Conservation (phyloP, 192 early-diverging fungal genomes). For the Ambispora gerdemannii region DNA sequence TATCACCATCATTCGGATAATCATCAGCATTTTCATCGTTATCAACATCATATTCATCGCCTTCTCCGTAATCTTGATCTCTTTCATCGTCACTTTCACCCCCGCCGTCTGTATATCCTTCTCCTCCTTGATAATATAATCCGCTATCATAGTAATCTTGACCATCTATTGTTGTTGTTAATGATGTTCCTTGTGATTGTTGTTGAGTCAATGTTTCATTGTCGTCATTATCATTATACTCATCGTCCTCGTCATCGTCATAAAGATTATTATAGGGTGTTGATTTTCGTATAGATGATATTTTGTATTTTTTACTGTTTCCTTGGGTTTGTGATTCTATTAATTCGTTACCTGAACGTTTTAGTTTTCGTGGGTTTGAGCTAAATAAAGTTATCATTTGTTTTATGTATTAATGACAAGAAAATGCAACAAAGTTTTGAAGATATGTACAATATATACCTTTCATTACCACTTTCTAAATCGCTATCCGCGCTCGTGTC, state of each 20-base stretch:
- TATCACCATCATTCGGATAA: too few relatives aligned
- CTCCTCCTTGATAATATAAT: not conserved
- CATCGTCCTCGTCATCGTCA: not conserved
- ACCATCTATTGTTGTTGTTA: not conserved
- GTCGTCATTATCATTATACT: not conserved
- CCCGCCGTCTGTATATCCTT: slow-evolving; percentile 14
- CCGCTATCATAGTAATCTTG: not conserved
- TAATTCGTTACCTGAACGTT: not conserved
- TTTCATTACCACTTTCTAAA: slow-evolving; percentile 35
- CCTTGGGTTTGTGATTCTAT: not conserved
- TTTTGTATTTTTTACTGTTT: slow-evolving; percentile 9
- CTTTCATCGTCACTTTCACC: slow-evolving; percentile 21
- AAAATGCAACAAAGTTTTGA: not conserved
- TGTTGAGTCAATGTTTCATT: too few relatives aligned
- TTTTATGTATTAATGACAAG: not conserved
- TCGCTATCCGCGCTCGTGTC: slow-evolving; percentile 41
- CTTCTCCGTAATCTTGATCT: not conserved
- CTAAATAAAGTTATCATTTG: not conserved
- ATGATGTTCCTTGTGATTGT: too few relatives aligned
- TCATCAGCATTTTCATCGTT: slow-evolving; percentile 10
- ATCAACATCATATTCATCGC: not conserved
- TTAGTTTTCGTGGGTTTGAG: slow-evolving; percentile 11
- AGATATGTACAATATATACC: not conserved
- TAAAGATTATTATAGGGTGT: slow-evolving; percentile 7
- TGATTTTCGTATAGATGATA: slow-evolving; percentile 14